Percentiles rank a stretch among this genome's conserved stretches.
These are phyloP conservation scores for Nemophila menziesii DNA, from an alignment of 257 asterid genomes.

Conservation along the genomic window DNA sequence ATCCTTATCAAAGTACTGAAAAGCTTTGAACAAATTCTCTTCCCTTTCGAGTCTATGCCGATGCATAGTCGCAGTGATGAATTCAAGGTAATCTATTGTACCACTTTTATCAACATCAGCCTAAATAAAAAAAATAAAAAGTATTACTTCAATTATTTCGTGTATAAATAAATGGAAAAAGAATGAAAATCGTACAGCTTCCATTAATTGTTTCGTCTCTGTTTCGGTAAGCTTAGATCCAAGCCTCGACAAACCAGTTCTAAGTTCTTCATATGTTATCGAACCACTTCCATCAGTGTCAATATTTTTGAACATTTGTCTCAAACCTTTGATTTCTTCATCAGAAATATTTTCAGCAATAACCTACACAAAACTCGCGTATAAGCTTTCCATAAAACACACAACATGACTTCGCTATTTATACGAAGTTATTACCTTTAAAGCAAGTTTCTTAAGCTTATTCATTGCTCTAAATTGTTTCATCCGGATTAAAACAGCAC, in stretches of 20 bases:
- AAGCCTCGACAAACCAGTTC: constrained; percentile 27
- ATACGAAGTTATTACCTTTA: constrained; percentile 21
- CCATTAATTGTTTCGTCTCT: constrained; percentile 45
- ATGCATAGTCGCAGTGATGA: constrained; percentile 60
- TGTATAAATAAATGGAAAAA: neutral
- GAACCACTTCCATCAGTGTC: constrained; percentile 14
- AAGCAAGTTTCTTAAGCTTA: constrained; percentile 41
- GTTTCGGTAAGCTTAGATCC: constrained; percentile 36
- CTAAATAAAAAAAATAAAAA: constrained; percentile 14
- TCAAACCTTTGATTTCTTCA: constrained; percentile 16
- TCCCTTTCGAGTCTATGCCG: constrained; percentile 55
- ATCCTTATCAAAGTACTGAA: constrained; percentile 51
- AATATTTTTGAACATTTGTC: constrained; percentile 13
- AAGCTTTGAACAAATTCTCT: constrained; percentile 39
- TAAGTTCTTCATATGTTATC: constrained; percentile 14
- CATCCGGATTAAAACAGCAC: constrained; percentile 39
- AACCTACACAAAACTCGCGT: constrained; percentile 19
- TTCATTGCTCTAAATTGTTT: constrained; percentile 53
- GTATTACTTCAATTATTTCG: no score
- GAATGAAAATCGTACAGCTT: constrained; percentile 32
- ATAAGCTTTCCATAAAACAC: neutral
- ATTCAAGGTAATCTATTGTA: constrained; percentile 50
- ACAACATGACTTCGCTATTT: neutral
- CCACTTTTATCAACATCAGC: constrained; percentile 62
- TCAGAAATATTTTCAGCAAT: constrained; percentile 50